These are phyloP conservation scores for Monosporascus sp. DNA, from an alignment of 2,329 filamentous ascomycete species.

Conservation along the genomic window DNA sequence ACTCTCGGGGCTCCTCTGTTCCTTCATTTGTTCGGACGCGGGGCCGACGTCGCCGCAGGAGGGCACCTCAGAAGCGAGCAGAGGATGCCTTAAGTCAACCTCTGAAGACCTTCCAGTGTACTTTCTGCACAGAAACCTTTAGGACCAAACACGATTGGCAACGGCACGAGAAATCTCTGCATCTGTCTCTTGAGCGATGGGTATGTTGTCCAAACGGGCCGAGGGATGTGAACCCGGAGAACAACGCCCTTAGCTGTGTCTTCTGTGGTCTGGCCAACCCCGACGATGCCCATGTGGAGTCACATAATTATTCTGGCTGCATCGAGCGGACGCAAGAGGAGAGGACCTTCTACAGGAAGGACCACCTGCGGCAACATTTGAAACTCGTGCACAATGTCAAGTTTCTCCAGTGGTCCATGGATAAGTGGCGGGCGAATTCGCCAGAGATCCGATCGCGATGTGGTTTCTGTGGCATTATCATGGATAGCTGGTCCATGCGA, in stretches of 20 bases:
- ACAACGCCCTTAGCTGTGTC: slow-evolving; percentile 52
- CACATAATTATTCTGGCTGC: slow-evolving; percentile 59
- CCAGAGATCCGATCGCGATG: slow-evolving; percentile 60
- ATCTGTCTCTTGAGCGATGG: slow-evolving; percentile 61
- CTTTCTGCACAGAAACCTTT: slow-evolving; percentile 65
- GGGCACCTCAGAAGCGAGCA: slow-evolving; percentile 32
- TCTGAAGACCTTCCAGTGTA: slow-evolving; percentile 59
- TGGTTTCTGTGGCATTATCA: slow-evolving; percentile 59
- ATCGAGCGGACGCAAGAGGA: slow-evolving; percentile 59
- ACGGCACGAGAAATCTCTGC: slow-evolving; percentile 65
- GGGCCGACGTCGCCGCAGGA: slow-evolving; percentile 46
- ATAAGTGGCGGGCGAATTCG: slow-evolving; percentile 55
- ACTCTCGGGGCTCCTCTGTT: slow-evolving; percentile 51
- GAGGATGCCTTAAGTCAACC: slow-evolving; percentile 37
- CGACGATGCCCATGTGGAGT: slow-evolving; percentile 50
- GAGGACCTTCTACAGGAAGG: slow-evolving; percentile 62
- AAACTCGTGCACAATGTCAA: slow-evolving; percentile 60
- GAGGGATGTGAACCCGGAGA: slow-evolving; percentile 52
- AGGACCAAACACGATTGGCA: slow-evolving; percentile 67
- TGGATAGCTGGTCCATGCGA: slow-evolving; percentile 57
- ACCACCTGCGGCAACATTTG: slow-evolving; percentile 62
- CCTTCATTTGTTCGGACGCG: slow-evolving; percentile 38
- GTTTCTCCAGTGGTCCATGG: slow-evolving; percentile 60
- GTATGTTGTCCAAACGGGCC: slow-evolving; percentile 57
- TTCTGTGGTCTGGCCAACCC: slow-evolving; percentile 56